Evolutionary conservation across 2,329 filamentous ascomycete species (phyloP), one percentile per base, ranked within the genome.

Genomic region (Nothophaeocryptopus gaeumannii): DNA sequence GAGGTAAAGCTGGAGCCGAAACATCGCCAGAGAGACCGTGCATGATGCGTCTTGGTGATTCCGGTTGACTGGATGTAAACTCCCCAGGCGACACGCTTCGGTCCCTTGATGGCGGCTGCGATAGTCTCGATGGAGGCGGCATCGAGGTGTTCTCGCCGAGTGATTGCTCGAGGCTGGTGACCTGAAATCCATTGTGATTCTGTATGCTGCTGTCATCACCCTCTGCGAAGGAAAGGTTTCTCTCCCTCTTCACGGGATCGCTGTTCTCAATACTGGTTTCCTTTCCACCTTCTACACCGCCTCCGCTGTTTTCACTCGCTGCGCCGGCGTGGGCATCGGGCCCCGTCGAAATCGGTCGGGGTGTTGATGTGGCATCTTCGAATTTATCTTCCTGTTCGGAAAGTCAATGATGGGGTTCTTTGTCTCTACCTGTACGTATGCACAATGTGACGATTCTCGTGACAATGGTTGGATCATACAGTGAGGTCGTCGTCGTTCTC

Each of bases 11-110:
- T 88, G 85, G 43, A 93, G 77, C 37, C 14, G 45, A 15, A 15
- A 53, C 45, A 39, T 80, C 82, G 47, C 81, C 85, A 34, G 87
- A 84, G 45, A 93, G 79, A 58, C 86, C 89, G 69, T 84, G 83
- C 83, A 76, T 60, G 31, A 66, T 56, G 37, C 45, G 51, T 12
- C 47, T 47, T 38, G 54, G 51, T 8, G 52, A 56, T 12, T n/a
- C 50, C 45, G 61, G 63, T 33, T 62, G 58, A 45, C 60, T 56
- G 47, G 57, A 51, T 39, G 51, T 69, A 48, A 66, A 57, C 50
- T 47, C 57, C 13, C 40, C 32, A 14, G 50, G 53, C 36, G 51
- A 58, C 47, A 55, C 30, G 39, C 62, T 56, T 15, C 55, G 53
- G 37, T 55, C 48, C 32, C 54, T 53, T 35, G 43, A 39, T 15